Evolutionary conservation across 1,284 basidiomycete species (phyloP).

Genomic region (Quambalaria eucalypti): DNA sequence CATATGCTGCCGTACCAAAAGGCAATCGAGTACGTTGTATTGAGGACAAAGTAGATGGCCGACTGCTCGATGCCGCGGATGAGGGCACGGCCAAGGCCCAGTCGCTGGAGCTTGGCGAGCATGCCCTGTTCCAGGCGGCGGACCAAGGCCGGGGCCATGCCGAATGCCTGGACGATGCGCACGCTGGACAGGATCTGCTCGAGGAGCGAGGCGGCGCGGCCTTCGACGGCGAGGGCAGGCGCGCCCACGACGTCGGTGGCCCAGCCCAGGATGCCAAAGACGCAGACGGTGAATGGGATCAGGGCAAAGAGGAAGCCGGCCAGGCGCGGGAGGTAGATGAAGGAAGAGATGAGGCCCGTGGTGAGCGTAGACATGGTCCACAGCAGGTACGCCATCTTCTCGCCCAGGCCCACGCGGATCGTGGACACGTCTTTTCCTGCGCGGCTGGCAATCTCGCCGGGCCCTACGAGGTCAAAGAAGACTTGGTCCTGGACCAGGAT

Average conservation of each 20-base stretch:
- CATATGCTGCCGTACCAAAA: conserved; percentile 38
- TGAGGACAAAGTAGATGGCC: conserved; percentile 32
- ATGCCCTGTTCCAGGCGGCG: conserved; percentile 43
- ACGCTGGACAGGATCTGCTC: conserved; percentile 49
- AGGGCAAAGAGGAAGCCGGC: conserved; percentile 49
- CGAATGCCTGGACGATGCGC: conserved; percentile 49
- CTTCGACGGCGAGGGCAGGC: conserved; percentile 44
- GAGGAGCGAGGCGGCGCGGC: conserved; percentile 47
- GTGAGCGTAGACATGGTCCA: conserved; percentile 45
- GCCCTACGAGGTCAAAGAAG: conserved; percentile 49
- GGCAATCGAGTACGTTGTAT: conserved; percentile 23
- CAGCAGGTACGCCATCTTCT: conserved; percentile 48
- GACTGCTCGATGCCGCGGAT: conserved; percentile 31
- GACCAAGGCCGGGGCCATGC: conserved; percentile 43
- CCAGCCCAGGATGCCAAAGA: conserved; percentile 41
- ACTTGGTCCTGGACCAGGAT: conserved; percentile 49
- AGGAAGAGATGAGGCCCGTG: conserved; percentile 45
- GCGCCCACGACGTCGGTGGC: conserved; percentile 39
- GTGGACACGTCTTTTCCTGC: conserved; percentile 48
- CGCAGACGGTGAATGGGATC: conserved; percentile 44
- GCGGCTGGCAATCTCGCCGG: conserved; percentile 49
- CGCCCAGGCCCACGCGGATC: conserved; percentile 48
- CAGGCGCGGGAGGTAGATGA: conserved; percentile 45
- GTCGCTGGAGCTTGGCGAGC: conserved; percentile 40
- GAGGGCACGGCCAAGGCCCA: conserved; percentile 39